These are phyloP conservation scores for Fusarium pseudocircinatum DNA, from an alignment of 2,329 filamentous ascomycete genomes.

Conservation along the genomic window DNA sequence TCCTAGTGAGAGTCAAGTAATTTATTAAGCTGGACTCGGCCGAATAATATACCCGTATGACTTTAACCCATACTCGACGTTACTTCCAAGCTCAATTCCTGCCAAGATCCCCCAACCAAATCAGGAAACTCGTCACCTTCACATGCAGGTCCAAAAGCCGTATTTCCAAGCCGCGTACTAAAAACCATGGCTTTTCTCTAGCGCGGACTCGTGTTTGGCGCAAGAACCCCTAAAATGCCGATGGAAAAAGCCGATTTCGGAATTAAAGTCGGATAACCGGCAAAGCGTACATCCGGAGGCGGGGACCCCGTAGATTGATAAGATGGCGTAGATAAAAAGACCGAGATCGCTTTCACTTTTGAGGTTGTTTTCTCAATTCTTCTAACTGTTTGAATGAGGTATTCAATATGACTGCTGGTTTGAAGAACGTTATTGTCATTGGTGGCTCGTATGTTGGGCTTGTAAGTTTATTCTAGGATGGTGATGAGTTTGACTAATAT, in stretches of 20 bases:
- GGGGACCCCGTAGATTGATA: conserved; percentile 20
- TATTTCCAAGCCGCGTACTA: not conserved
- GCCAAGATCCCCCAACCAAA: rapidly evolving
- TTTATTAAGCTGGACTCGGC: not conserved
- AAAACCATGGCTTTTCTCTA: not conserved
- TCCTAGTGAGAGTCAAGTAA: no score
- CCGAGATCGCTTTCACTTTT: not conserved
- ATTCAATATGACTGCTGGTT: conserved; percentile 6
- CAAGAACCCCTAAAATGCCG: not conserved
- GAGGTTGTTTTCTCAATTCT: no score
- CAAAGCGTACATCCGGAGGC: conserved; percentile 17
- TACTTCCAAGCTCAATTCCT: not conserved
- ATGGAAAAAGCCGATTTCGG: conserved; percentile 15
- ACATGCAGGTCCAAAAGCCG: not conserved
- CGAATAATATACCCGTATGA: not conserved
- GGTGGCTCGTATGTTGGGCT: conserved; percentile 43
- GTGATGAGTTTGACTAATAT: not conserved
- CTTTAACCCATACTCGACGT: not conserved
- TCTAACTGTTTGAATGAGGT: no score
- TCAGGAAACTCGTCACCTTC: not conserved
- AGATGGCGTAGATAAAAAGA: conserved; percentile 10
- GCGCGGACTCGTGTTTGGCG: not conserved
- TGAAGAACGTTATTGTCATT: conserved; percentile 42
- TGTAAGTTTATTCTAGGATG: not conserved
- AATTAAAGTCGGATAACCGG: conserved; percentile 18